Base-by-base conservation (phyloP, 192 early-diverging fungal genomes). In the Backusella westeae region DNA sequence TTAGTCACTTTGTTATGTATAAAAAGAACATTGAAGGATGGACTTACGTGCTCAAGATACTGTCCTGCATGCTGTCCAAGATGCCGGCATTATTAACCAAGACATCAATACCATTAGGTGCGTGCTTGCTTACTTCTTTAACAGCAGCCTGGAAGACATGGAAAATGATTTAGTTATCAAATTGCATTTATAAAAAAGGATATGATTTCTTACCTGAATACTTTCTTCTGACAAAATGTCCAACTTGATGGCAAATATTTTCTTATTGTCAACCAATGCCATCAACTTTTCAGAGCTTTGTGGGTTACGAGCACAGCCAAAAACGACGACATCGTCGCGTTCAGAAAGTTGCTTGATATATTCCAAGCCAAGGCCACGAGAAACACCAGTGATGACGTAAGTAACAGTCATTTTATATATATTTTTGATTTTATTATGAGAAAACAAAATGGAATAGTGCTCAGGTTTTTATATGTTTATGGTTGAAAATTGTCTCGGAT, bases 1-100 rank as follows among this genome's bases (percentile, higher is more conserved):
- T 49, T 19, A 68, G 6, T 34, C 38, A 17, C 6, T 67, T 34
- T 15, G 2, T 5, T 34, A 10, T 39, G 38, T 39, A 10, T 39
- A 39, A 10, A 39, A 39, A 39, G 38, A 39, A 39, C 32, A 32
- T 39, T 7, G 10, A 39, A 39, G 38, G 38, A 39, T 39, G 8
- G 10, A 49, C n/a, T 74, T 76, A 80, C 74, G 56, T 46, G 21
- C 66, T 63, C 21, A 71, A 32, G 12, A 36, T 7, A 32, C 15
- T 41, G 15, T 21, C 44, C 14, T 65, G 12, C 21, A 17, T 14
- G 7, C 6, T 39, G 6, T 39, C 69, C 34, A 3, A 26, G 32
- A 82, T 34, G 10, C 80, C 80, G 14, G 80, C 67, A 56, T 82
- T 82, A 53, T 82, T 82, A n/a, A 81, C 77, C 8, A 81, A 72